Evolutionary conservation across 768 basidiomycete species (phyloP).

Genomic region (Astraeus odoratus): DNA sequence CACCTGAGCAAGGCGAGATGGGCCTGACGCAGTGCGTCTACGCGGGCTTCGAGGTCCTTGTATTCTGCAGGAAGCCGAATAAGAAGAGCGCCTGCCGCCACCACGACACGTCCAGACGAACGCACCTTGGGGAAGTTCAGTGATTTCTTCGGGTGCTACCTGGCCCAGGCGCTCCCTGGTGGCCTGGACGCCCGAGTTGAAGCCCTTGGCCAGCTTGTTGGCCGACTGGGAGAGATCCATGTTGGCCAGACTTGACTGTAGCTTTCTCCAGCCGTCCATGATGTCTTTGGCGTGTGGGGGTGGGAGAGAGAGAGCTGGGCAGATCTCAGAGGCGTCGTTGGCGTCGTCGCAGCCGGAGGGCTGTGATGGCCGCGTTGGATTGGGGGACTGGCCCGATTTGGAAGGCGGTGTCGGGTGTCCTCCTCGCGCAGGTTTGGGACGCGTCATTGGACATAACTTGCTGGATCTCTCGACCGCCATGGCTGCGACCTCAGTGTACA

Average conservation of each 20-base stretch:
- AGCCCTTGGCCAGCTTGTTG: slow-evolving; percentile 69
- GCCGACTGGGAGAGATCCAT: slow-evolving; percentile 74
- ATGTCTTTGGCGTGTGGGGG: slow-evolving; percentile 1
- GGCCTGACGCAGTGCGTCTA: slow-evolving; percentile 81
- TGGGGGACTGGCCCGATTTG: slow-evolving; percentile 4
- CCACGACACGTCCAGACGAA: slow-evolving; percentile 1
- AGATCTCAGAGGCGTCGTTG: not conserved
- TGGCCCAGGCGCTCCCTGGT: slow-evolving; percentile 86
- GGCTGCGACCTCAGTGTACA: slow-evolving; percentile 42
- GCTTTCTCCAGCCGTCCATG: slow-evolving; percentile 58
- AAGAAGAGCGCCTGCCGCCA: not conserved
- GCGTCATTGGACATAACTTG: no score
- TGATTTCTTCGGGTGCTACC: slow-evolving; percentile 89
- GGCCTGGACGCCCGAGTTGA: slow-evolving; percentile 78
- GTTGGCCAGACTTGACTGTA: slow-evolving; percentile 52
- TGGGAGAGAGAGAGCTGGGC: no score
- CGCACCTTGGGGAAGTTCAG: slow-evolving; percentile 85
- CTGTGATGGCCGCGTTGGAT: not conserved
- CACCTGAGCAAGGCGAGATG: slow-evolving; percentile 77
- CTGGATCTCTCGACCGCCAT: no score
- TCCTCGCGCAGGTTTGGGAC: not conserved
- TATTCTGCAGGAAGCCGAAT: slow-evolving; percentile 60
- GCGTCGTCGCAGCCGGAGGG: not conserved
- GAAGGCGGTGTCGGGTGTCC: slow-evolving; percentile 17
- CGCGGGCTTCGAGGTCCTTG: slow-evolving; percentile 90